phyloP scores from a whole-genome alignment of 495 filamentous ascomycete genomes.

The Penicillium angulare region DNA sequence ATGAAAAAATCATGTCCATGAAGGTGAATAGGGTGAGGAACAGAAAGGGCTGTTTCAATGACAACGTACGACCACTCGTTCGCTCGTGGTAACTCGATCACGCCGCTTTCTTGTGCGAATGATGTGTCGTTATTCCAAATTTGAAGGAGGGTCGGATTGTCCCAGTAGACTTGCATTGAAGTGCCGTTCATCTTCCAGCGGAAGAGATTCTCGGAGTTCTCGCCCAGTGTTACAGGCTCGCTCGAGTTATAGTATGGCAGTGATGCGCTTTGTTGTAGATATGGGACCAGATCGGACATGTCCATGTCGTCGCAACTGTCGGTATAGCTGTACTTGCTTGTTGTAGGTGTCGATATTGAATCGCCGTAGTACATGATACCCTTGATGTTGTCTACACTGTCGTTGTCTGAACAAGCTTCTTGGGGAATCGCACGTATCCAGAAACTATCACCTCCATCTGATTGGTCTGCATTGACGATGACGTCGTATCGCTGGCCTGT shows the following conservation, averaged over 20 bases:
- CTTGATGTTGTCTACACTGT: slow-evolving; percentile 46
- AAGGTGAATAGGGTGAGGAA: slow-evolving; percentile 27
- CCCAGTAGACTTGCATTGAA: slow-evolving; percentile 17
- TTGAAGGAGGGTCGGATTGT: slow-evolving; percentile 18
- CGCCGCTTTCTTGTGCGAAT: slow-evolving; percentile 3
- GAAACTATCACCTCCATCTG: slow-evolving; percentile 45
- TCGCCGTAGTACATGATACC: slow-evolving; percentile 58
- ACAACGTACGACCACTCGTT: slow-evolving; percentile 58
- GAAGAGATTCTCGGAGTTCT: slow-evolving; percentile 11
- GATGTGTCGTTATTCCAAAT: slow-evolving; percentile 4
- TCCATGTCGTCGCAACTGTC: slow-evolving; percentile 8
- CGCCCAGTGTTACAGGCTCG: slow-evolving; percentile 8
- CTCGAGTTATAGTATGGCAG: neutral
- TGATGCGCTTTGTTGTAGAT: slow-evolving; percentile 11
- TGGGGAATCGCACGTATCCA: slow-evolving; percentile 64
- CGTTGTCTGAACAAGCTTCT: slow-evolving; percentile 40
- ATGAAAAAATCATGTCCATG: slow-evolving; percentile 29
- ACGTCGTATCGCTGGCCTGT: slow-evolving; percentile 66
- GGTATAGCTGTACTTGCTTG: neutral
- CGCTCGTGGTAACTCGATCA: slow-evolving; percentile 37
- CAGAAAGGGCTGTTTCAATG: slow-evolving; percentile 26
- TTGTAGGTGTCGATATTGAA: slow-evolving; percentile 20
- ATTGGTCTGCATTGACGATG: slow-evolving; percentile 60
- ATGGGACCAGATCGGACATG: slow-evolving; percentile 8
- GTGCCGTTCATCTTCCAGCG: slow-evolving; percentile 18